These are phyloP conservation scores for Tulasnella sp. DNA, from an alignment of 768 basidiomycete species.

Conservation along the genomic window DNA sequence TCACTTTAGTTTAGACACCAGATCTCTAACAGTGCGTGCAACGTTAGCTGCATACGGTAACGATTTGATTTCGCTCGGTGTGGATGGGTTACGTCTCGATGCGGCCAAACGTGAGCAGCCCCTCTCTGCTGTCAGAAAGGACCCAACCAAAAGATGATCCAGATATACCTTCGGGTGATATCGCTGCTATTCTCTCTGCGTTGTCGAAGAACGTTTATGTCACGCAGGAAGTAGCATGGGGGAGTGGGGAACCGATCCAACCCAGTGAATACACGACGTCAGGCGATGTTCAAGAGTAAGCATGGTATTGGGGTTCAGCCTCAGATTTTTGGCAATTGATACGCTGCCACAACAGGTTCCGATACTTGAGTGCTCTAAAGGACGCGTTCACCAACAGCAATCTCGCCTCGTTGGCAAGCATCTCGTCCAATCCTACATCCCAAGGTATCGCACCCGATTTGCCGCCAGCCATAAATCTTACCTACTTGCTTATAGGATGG, in stretches of 20 bases:
- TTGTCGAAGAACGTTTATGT: slow-evolving; percentile 45
- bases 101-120: slow-evolving; percentile 37
- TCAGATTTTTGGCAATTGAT: background rate
- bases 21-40: slow-evolving; percentile 51
- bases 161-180: slow-evolving; percentile 51
- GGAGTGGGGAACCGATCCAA: slow-evolving; percentile 44
- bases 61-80: slow-evolving; percentile 53
- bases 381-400: slow-evolving; percentile 46
- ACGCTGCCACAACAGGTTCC: slow-evolving; percentile 35
- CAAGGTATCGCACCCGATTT: slow-evolving; percentile 37
- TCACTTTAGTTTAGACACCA: slow-evolving; percentile 44
- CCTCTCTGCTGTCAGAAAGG: too few species aligned
- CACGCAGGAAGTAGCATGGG: slow-evolving; percentile 50
- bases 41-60: slow-evolving; percentile 50
- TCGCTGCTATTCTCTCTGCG: slow-evolving; percentile 45
- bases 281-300: slow-evolving; percentile 57
- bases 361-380: slow-evolving; percentile 48
- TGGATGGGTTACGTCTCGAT: slow-evolving; percentile 50
- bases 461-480: background rate
- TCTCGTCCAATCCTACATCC: slow-evolving; percentile 38
- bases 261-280: slow-evolving; percentile 50
- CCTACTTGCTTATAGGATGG: slow-evolving; percentile 42
- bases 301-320: background rate
- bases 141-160: background rate
- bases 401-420: slow-evolving; percentile 45